phyloP scores from a whole-genome alignment of 257 asterid genomes.

The Fraxinus pennsylvanica region DNA sequence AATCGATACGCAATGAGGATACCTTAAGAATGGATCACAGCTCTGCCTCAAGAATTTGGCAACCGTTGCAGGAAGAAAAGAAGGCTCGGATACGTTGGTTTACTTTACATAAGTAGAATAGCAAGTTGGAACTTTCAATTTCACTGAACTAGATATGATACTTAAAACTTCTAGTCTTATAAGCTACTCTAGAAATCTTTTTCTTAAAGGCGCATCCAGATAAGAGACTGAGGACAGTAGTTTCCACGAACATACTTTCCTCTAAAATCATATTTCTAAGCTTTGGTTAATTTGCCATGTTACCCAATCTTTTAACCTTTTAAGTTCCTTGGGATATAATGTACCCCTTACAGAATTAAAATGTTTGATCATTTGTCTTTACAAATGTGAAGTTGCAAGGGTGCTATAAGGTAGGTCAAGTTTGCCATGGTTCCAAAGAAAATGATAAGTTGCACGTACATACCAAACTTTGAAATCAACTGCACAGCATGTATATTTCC shows the following conservation, averaged over 20 bases:
- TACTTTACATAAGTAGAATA: not conserved
- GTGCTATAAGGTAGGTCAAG: not conserved
- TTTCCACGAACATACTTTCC: not conserved
- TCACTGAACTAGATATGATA: not conserved
- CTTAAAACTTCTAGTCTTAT: not conserved
- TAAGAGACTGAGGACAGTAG: not conserved
- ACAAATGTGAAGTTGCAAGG: not conserved
- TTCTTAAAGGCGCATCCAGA: not conserved
- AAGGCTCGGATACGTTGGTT: not conserved
- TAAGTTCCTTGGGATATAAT: not conserved
- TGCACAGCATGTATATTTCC: slow-evolving; percentile 88
- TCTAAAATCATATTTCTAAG: not conserved
- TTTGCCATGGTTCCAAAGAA: slow-evolving; percentile 12
- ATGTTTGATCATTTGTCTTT: not conserved
- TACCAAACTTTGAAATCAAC: slow-evolving; percentile 86
- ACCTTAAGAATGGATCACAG: too few relatives aligned
- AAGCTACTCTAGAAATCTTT: not conserved
- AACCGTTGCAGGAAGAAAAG: too few relatives aligned
- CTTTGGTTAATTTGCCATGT: not conserved
- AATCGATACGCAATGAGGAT: too few relatives aligned
- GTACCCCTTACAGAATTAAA: not conserved
- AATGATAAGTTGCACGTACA: slow-evolving; percentile 23
- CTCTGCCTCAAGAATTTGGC: too few relatives aligned
- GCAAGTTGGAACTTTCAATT: not conserved
- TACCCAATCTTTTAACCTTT: not conserved